Base-by-base conservation (phyloP, 2,329 filamentous ascomycete genomes). In the Zarea fungicola region DNA sequence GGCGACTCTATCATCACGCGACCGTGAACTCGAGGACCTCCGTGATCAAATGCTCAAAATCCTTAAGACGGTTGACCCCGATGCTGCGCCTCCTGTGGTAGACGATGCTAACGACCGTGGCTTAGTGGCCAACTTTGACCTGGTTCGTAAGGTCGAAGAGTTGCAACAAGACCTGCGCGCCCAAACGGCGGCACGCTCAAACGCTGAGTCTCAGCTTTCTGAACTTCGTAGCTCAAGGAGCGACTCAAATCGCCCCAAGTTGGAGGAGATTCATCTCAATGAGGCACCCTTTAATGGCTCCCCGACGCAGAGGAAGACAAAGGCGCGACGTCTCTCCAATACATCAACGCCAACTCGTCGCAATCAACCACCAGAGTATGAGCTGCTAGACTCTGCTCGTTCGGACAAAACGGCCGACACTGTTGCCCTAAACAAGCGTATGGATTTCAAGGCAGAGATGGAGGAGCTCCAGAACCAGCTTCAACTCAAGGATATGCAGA, bases 401-500 rank as follows among this genome's bases (percentile, higher is more conserved):
- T 96, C 91, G 2, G 92, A 97, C 62, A 80, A 83, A 49, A 96
- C 89, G 1, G 81, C 62, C 21, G 92, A 96, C 64, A 87, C 89
- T 14, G 73, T 90, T 35, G 85, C 84, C 56, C 89, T 89, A 68
- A 92, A 93, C 69, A 89, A 86, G 61, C 84, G 86, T 32, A 92
- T 95, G 84, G 92, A 97, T 62, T 74, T 95, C 52, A 93, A 91
- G 60, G 81, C 89, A 4, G 91, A 97, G 60, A 76, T 96, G 11
- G 92, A 97, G 64, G 84, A 95, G 65, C 77, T 96, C 22, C 92
- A 96, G 64, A 96, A 95, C 63, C 89, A 96, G 64, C 78, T 97
- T 44, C 92, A 97, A 62, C 81, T 97, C 64, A 84, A 87, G 5
- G 87, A 96, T 66, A 96, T 97, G 89, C 88, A 95, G 59, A 96